phyloP scores from a whole-genome alignment of 2,329 filamentous ascomycete species.

The Apiospora kogelbergensis region DNA sequence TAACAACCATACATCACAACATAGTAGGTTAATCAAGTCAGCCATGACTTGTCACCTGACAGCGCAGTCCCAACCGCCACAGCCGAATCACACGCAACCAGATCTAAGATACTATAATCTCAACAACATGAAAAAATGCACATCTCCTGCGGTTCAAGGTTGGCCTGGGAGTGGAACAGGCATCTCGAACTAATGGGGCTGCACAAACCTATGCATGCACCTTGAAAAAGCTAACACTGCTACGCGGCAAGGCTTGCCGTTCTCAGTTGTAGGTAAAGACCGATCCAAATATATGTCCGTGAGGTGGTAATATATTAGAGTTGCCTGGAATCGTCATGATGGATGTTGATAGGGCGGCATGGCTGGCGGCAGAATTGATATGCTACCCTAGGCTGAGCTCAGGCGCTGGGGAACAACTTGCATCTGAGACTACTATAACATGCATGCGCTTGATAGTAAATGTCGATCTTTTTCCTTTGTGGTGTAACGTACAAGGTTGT shows the following conservation, averaged over 20 bases:
- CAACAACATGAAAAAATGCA: not conserved
- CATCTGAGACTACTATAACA: not conserved
- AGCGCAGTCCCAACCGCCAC: not conserved
- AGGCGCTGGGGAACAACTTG: not conserved
- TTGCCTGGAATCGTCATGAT: not conserved
- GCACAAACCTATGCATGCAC: not conserved
- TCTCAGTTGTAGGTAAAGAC: not conserved
- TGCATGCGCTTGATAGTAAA: not conserved
- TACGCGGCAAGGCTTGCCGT: no score
- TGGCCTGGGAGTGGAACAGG: not conserved
- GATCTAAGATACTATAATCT: not conserved
- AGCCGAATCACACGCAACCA: not conserved
- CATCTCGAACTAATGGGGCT: not conserved
- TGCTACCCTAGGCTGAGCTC: not conserved
- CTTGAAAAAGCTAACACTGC: not conserved
- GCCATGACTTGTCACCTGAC: not conserved
- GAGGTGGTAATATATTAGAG: not conserved
- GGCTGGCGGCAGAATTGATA: not conserved
- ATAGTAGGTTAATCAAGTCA: not conserved
- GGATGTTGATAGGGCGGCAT: not conserved
- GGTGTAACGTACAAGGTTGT: not conserved
- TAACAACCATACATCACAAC: not conserved
- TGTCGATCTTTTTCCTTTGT: not conserved
- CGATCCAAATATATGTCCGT: not conserved
- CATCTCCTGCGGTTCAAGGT: no score